Conservation (phyloP, 1,284 basidiomycete genomes). For the Papiliotrema flavescens region DNA sequence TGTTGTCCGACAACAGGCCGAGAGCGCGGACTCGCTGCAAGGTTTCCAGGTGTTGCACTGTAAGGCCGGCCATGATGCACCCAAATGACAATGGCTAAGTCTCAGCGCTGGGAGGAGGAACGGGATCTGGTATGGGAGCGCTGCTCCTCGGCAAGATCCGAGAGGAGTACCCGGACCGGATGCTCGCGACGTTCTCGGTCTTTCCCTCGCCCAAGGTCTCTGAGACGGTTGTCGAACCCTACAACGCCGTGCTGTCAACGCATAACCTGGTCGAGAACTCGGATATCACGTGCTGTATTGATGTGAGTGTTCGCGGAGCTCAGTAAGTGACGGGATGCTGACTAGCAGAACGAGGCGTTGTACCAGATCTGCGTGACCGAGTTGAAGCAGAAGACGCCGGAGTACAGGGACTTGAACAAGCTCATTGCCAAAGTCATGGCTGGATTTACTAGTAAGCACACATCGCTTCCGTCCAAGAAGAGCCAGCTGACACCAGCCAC, state of each 20-base stretch:
- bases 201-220: constrained; percentile 61
- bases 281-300: constrained; percentile 65
- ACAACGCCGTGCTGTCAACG: constrained; percentile 60
- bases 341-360: constrained; percentile 97
- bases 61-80: too few relatives aligned
- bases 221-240: constrained; percentile 61
- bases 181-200: constrained; percentile 63
- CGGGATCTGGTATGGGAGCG: constrained; percentile 62
- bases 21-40: constrained; percentile 57
- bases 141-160: constrained; percentile 61
- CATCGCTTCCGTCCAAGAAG: too few relatives aligned
- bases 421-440: constrained; percentile 98
- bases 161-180: constrained; percentile 61
- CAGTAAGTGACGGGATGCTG: too few relatives aligned
- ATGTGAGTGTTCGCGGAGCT: too few relatives aligned
- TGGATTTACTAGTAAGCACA: constrained; percentile 59
- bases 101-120: constrained; percentile 62
- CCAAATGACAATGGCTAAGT: too few relatives aligned
- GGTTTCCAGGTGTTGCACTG: constrained; percentile 63
- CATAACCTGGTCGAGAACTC: constrained; percentile 64
- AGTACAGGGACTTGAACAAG: constrained; percentile 95
- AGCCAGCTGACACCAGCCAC: too few relatives aligned
- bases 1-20: constrained; percentile 60
- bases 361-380: constrained; percentile 98
- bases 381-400: constrained; percentile 87